phyloP scores from a whole-genome alignment of 2,329 filamentous ascomycete genomes.

The Epichloe baconii region DNA sequence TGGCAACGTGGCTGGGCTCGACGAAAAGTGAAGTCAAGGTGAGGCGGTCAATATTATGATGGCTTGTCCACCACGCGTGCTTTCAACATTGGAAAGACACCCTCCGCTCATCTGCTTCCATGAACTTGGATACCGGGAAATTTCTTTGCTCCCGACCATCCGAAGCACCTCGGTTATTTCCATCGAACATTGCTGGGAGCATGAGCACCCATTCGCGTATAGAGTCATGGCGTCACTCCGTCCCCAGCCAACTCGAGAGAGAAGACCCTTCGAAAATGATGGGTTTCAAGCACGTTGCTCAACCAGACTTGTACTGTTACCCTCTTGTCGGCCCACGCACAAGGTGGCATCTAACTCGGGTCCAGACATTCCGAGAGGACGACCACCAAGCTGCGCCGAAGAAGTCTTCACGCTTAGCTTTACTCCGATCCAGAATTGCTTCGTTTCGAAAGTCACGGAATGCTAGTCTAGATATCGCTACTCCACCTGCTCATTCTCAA shows the following conservation, averaged over 20 bases:
- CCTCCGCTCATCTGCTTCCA: too few species aligned
- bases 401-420: not conserved
- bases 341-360: not conserved
- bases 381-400: not conserved
- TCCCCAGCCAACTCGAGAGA: constrained; percentile 22
- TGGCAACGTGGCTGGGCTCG: not conserved
- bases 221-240: constrained; percentile 21
- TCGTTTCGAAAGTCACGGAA: not conserved
- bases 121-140: too few species aligned
- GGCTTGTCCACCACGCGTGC: not conserved
- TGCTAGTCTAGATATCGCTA: too few species aligned
- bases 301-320: constrained; percentile 17
- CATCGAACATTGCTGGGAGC: too few species aligned
- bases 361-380: not conserved
- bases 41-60: not conserved
- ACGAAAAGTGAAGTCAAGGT: not conserved
- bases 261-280: constrained; percentile 23
- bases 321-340: not conserved
- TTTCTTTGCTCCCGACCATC: too few species aligned
- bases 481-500: not conserved
- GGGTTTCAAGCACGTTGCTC: constrained; percentile 18
- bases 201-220: constrained; percentile 9
- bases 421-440: not conserved
- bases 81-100: too few species aligned
- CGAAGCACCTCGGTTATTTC: too few species aligned